A percentile compares a stretch with the other conserved stretches of the same genome.
These are phyloP conservation scores for Amauroascus verrucosus DNA, from an alignment of 2,329 filamentous ascomycete species.

Conservation along the genomic window DNA sequence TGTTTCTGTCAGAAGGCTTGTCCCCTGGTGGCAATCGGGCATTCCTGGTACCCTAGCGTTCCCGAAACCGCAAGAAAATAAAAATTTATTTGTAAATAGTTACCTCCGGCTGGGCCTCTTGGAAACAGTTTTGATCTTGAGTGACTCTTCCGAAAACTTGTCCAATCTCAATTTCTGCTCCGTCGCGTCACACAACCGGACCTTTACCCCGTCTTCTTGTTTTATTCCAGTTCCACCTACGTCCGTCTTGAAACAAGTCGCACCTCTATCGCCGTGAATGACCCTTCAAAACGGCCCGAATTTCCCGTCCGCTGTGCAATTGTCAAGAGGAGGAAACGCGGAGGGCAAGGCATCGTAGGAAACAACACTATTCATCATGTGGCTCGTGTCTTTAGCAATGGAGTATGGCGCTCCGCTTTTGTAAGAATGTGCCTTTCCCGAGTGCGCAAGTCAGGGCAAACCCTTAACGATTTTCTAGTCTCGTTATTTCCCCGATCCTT, in stretches of 20 bases:
- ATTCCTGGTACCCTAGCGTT: too few species aligned
- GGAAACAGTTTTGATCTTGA: too few species aligned
- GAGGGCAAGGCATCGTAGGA: neutral
- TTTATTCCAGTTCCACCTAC: neutral
- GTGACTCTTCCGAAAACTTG: too few species aligned
- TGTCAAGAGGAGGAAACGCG: neutral
- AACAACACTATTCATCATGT: conserved; percentile 16
- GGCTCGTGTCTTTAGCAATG: conserved; percentile 31
- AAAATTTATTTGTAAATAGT: too few species aligned
- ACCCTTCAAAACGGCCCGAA: neutral
- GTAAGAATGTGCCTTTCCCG: conserved; percentile 27
- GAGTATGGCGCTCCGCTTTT: conserved; percentile 43
- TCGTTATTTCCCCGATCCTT: conserved; percentile 53
- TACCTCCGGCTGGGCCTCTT: too few species aligned
- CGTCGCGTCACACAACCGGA: too few species aligned
- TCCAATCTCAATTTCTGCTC: too few species aligned
- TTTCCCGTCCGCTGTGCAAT: neutral
- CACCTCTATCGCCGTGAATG: neutral
- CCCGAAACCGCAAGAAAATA: too few species aligned
- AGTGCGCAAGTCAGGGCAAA: conserved; percentile 3
- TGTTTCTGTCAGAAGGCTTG: too few species aligned
- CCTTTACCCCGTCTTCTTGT: neutral
- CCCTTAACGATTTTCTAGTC: conserved; percentile 29
- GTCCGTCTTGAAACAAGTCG: neutral
- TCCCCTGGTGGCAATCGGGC: too few species aligned